Base-by-base conservation (phyloP, 208 protist genomes). In the Trypanosoma scelopori region DNA sequence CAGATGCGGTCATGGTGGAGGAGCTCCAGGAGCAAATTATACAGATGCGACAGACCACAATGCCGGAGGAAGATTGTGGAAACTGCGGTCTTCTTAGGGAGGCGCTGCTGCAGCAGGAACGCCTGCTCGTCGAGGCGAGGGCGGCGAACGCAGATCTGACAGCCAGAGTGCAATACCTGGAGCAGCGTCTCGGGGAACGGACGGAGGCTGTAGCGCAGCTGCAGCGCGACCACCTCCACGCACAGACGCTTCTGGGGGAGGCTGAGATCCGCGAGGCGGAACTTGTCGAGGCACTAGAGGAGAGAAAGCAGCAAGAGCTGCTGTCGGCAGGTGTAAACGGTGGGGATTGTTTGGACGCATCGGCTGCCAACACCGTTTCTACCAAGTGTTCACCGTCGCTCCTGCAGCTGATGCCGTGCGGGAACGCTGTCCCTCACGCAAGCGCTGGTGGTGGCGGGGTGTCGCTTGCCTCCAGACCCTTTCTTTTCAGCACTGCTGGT, bases 21-120 rank as follows among this genome's bases (percentile, higher is more conserved):
- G 66, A 67, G 25, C 13, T 82, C n/a, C 51, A 55, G 13, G 76
- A 66, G 32, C 57, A 63, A 15, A 64, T 82, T 30, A 65, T 69
- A 15, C 70, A 82, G 41, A 60, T 65, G 47, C 53, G 58, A n/a
- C 55, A 63, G 51, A 23, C 30, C 30, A 53, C 25, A 16, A 6
- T 7, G 46, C 43, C 50, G 15, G 66, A 43, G 3, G 52, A 65
- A 28, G 51, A 64, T 18, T 81, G 76, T 57, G 59, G 20, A 20
- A 66, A 65, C 41, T 82, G 76, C 63, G 47, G 55, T 1, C 45
- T 49, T 15, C 37, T 61, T 13, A 32, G 45, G 43, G 59, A 73
- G 39, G 28, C 32, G 1, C 20, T 78, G 16, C 1, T 11, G 30
- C 51, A 56, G 60, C 48, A 78, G 16, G 15, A 11, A 4, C 6